Base-by-base conservation (phyloP, 1,284 basidiomycete genomes). In the Boletus semigastroideus region DNA sequence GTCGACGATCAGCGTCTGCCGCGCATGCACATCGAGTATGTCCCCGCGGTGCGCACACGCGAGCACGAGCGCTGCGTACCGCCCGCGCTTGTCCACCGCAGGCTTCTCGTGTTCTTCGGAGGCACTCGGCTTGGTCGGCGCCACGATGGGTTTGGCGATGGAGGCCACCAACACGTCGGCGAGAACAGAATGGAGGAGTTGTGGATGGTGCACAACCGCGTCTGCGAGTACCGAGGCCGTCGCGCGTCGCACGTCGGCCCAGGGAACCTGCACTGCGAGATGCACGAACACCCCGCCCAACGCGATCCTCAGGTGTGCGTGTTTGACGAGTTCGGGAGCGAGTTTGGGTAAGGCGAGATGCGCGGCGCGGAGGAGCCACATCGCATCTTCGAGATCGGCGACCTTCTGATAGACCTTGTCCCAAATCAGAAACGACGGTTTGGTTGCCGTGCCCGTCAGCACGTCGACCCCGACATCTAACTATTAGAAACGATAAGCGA, bases 331-430 rank as follows among this genome's bases (percentile, higher is more conserved):
- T 17, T 88, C 83, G 0, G 69, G 62, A 33, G 77, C 74, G 60
- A 82, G 80, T 59, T 68, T 79, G 0, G 69, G 58, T 6, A 90
- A 58, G 0, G 83, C 71, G 1, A 77, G 79, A 49, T 84, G 75
- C 6, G 78, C 67, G 1, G 89, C 86, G 28, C 86, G 79, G n/a
- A 92, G 72, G 4, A 96, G 71, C 94, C 94, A 96, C 16, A 61
- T 64, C 57, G 92, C 84, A 30, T 95, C 93, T 17, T 84, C 82
- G 0, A 71, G 61, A 6, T 83, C 78, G 6, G 73, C 72, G 6
- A 88, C 62, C 66, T 91, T 93, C 51, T 85, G 80, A 64, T 93
- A 94, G 0, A 91, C 83, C 68, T 90, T 94, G 51, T 94, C 92
- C 81, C 84, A 92, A 19, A 95, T 64, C 37, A 97, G 66, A 72